Conservation (phyloP, 305 asterid genomes). For the Fraxinus baroniana region DNA sequence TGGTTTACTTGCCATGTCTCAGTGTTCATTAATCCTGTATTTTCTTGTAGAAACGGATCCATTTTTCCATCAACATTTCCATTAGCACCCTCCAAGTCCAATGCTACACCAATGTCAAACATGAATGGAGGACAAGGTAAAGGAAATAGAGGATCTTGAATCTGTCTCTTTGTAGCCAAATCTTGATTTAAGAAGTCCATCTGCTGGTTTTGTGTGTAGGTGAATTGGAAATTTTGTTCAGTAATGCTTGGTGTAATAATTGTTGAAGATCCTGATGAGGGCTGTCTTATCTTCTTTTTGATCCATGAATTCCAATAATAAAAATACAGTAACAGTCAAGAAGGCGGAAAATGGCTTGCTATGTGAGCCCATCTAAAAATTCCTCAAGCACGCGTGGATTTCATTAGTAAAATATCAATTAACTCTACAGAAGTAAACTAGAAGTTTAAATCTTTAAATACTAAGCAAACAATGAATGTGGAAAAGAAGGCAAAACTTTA, state of each 20-base stretch:
- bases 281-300: constrained; percentile 65
- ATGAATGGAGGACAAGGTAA: constrained; percentile 54
- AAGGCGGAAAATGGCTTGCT: constrained; percentile 89
- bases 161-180: constrained; percentile 30
- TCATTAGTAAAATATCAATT: constrained; percentile 1
- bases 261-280: constrained; percentile 38
- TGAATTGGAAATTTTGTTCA: constrained; percentile 28
- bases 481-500: constrained; percentile 18
- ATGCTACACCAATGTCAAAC: constrained; percentile 42
- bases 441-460: constrained; percentile 7
- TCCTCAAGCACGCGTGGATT: neutral
- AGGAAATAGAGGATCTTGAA: constrained; percentile 39
- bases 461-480: constrained; percentile 13
- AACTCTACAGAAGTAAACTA: neutral
- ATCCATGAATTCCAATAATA: constrained; percentile 98
- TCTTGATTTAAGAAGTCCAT: constrained; percentile 46
- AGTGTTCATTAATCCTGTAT: neutral
- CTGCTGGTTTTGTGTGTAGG: constrained; percentile 33
- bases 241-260: constrained; percentile 10
- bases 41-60: constrained; percentile 41
- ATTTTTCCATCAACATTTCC: neutral
- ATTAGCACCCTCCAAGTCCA: constrained; percentile 33
- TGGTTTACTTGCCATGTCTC: constrained; percentile 44
- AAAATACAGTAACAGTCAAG: no score
- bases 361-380: constrained; percentile 88